Conservation (phyloP, 345 rosid genomes). For the Gossypium sturtianum region DNA sequence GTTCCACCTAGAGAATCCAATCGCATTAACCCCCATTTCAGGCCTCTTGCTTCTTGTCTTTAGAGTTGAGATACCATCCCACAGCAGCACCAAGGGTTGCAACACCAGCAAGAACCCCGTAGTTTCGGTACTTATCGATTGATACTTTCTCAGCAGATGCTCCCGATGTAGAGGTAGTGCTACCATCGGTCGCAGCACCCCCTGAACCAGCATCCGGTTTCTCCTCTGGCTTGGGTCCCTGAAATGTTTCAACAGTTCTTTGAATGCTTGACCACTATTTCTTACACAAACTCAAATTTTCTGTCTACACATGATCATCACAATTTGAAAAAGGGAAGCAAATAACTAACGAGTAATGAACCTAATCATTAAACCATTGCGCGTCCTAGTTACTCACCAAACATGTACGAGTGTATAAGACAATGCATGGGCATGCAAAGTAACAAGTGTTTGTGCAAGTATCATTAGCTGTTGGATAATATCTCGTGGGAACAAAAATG, state of each 20-base stretch:
- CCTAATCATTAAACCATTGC: not conserved
- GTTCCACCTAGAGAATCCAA: not conserved
- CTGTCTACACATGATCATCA: not conserved
- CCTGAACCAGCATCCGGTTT: conserved; percentile 34
- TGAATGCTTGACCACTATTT: not conserved
- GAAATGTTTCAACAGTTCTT: conserved; percentile 7
- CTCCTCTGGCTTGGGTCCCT: conserved; percentile 79
- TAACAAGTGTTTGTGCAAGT: not conserved
- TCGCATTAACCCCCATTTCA: conserved; percentile 33
- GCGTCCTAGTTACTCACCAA: not conserved
- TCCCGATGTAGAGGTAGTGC: conserved; percentile 40
- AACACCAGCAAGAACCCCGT: conserved; percentile 76
- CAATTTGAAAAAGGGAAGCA: not conserved
- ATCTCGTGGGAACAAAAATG: not conserved
- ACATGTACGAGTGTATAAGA: not conserved
- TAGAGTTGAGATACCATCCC: conserved; percentile 84
- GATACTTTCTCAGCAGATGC: conserved; percentile 57
- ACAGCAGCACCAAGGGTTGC: conserved; percentile 54
- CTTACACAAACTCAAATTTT: not conserved
- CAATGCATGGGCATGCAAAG: not conserved
- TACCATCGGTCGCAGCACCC: conserved; percentile 31
- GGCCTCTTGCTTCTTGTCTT: conserved; percentile 64
- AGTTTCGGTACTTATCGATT: conserved; percentile 65
- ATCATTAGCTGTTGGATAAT: not conserved
- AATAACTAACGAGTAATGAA: not conserved